A percentile compares a stretch with the other conserved stretches of the same genome.
phyloP scores from a whole-genome alignment of 768 basidiomycete species.

The Cystobasidium ongulense region DNA sequence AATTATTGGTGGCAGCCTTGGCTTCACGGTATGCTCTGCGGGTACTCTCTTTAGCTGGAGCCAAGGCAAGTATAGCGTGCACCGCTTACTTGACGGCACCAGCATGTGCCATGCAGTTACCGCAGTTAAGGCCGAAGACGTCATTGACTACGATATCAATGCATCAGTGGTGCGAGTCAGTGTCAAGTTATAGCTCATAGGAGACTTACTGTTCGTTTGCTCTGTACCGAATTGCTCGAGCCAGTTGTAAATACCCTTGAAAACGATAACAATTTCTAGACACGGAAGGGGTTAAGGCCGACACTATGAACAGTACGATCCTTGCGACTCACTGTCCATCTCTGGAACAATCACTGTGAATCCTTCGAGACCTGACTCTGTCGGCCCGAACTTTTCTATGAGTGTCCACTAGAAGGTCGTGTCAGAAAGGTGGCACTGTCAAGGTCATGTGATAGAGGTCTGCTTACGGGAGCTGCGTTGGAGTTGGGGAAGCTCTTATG shows the following conservation, averaged over 20 bases:
- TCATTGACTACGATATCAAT: constrained; percentile 20
- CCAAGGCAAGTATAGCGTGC: too few species aligned
- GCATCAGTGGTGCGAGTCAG: neutral
- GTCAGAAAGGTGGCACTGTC: neutral
- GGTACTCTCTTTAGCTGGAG: neutral
- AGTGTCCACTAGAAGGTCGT: constrained; percentile 33
- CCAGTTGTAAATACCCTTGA: constrained; percentile 36
- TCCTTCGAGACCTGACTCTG: constrained; percentile 33
- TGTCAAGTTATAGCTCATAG: neutral
- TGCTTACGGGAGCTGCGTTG: constrained; percentile 5
- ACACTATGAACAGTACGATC: neutral
- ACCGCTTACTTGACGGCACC: constrained; percentile 28
- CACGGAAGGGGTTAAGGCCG: constrained; percentile 21
- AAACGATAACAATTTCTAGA: constrained; percentile 40
- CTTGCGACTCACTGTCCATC: constrained; percentile 29
- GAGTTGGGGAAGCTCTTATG: constrained; percentile 36
- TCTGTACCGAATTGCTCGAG: constrained; percentile 14
- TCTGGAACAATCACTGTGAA: constrained; percentile 37
- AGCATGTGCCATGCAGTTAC: constrained; percentile 38
- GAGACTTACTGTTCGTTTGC: neutral
- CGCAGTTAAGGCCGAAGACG: constrained; percentile 33
- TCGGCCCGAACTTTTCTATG: constrained; percentile 36
- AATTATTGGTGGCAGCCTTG: constrained; percentile 37
- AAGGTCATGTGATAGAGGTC: neutral
- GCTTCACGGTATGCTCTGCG: constrained; percentile 38